A percentile compares a stretch with the other conserved stretches of the same genome.
These are phyloP conservation scores for Cladophialophora yegresii DNA, from an alignment of 2,329 filamentous ascomycete genomes.

Conservation along the genomic window DNA sequence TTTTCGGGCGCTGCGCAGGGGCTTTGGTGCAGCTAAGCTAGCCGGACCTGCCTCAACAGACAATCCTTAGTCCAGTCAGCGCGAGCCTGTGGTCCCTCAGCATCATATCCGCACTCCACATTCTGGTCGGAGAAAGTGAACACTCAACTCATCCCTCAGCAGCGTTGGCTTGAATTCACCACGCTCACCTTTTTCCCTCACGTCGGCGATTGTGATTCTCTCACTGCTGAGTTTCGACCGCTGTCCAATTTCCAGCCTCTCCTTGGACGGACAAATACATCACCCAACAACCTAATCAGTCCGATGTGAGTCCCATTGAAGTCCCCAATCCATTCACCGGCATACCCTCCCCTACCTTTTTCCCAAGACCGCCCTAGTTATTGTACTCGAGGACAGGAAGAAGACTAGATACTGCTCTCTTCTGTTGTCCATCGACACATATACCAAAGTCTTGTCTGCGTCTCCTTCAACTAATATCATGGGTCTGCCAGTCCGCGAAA, in stretches of 20 bases:
- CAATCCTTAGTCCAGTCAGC: slow-evolving; percentile 14
- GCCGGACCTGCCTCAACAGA: slow-evolving; percentile 34
- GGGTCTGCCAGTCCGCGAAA: slow-evolving; percentile 33
- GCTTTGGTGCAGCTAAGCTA: slow-evolving; percentile 18
- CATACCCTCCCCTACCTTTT: slow-evolving; percentile 10
- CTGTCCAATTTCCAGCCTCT: slow-evolving; percentile 11
- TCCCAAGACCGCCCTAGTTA: slow-evolving; percentile 11
- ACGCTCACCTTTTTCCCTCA: slow-evolving; percentile 15
- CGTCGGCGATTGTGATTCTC: slow-evolving; percentile 16
- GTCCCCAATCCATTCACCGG: slow-evolving; percentile 11
- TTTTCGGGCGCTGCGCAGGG: slow-evolving; percentile 25
- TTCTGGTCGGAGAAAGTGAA: slow-evolving; percentile 14
- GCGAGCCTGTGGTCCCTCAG: slow-evolving; percentile 19
- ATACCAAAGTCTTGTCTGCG: neutral
- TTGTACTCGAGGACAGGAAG: slow-evolving; percentile 7
- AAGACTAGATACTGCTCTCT: neutral
- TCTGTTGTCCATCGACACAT: slow-evolving; percentile 13
- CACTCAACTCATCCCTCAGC: slow-evolving; percentile 22
- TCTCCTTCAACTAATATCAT: slow-evolving; percentile 32
- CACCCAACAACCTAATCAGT: slow-evolving; percentile 22
- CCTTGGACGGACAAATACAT: slow-evolving; percentile 10
- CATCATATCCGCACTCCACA: slow-evolving; percentile 26
- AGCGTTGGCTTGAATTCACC: slow-evolving; percentile 13
- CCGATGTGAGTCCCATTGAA: slow-evolving; percentile 27
- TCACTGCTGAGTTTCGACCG: slow-evolving; percentile 24